Base-by-base conservation (phyloP, 2,329 filamentous ascomycete genomes). In the Colletotrichum sp. region DNA sequence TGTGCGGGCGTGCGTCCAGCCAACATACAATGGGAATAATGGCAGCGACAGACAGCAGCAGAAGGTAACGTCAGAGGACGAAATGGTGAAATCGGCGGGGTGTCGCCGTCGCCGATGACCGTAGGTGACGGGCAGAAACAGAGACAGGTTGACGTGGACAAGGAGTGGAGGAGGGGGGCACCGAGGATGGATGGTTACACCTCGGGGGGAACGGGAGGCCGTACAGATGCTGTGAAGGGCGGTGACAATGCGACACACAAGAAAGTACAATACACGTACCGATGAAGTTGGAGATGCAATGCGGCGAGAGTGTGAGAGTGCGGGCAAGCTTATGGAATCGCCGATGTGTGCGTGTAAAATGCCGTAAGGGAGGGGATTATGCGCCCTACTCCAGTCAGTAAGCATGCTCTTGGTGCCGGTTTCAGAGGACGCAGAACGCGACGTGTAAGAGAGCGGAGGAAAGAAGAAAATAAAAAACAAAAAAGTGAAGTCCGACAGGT, bases 91-190 rank as follows among this genome's bases (percentile, higher is more conserved):
- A 14, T 32, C 55, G 24, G 32, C 56, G 69, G 62, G 24, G 62
- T 63, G 62, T 56, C 73, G 73, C 69, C 38, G 62, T 62, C 73
- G 73, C 69, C 38, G 63, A 52, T 43, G 69, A 30, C 58, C 73
- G 56, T 48, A 59, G 43, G 43, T 32, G 58, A 75, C 34, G 68
- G n/a, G 12, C 43, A 52, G 61, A 74, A 62, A 55, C 38, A 70
- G 59, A 71, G 69, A 75, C 69, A 73, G 28, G 64, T 68, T 73
- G 73, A 75, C 69, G 73, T 75, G 69, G 69, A 69, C 73, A 59
- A 24, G 28, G 26, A 24, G 56, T 48, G 55, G 28, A 69, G 30
- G 55, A 48, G 69, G 34, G 58, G 32, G 21, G 69, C 16, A 13
- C 32, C 56, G 58, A 59, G 58, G 10, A 75, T 66, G 69, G 63